phyloP scores from a whole-genome alignment of 2,329 filamentous ascomycete species.

The Verruconis gallopava region DNA sequence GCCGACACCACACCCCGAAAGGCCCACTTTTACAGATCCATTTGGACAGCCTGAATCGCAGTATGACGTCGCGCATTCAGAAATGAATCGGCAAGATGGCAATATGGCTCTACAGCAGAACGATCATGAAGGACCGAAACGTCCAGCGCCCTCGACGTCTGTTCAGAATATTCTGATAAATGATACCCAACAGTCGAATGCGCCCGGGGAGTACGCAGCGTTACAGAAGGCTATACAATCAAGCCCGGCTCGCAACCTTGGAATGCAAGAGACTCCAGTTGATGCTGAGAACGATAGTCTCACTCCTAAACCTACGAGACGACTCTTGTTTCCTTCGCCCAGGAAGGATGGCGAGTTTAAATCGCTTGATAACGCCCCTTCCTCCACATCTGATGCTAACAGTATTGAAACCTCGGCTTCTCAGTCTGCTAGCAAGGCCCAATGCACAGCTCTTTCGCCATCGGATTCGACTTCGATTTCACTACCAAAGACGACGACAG shows the following conservation, averaged over 20 bases:
- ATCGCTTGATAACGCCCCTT: slow-evolving; percentile 41
- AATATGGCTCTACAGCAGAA: too few relatives aligned
- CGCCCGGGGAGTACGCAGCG: too few relatives aligned
- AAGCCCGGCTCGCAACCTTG: slow-evolving; percentile 42
- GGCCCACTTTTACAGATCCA: slow-evolving; percentile 6
- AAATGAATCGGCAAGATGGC: too few relatives aligned
- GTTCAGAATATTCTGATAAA: neutral
- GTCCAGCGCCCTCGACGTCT: neutral
- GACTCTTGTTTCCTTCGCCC: slow-evolving; percentile 66
- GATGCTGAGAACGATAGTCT: slow-evolving; percentile 22
- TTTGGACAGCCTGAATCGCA: slow-evolving; percentile 6
- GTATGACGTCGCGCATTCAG: neutral
- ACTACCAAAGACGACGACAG: too few relatives aligned
- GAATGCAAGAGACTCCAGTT: slow-evolving; percentile 33
- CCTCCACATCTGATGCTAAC: slow-evolving; percentile 15
- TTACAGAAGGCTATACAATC: slow-evolving; percentile 46
- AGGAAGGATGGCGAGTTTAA: slow-evolving; percentile 51
- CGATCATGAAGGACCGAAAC: too few relatives aligned
- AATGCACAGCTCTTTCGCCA: neutral
- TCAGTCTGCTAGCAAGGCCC: slow-evolving; percentile 13
- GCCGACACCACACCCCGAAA: slow-evolving; percentile 22
- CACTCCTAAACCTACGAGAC: slow-evolving; percentile 51
- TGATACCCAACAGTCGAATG: too few relatives aligned
- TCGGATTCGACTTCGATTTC: neutral
- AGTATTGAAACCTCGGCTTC: slow-evolving; percentile 13